A percentile compares a stretch with the other conserved stretches of the same genome.
Conservation (phyloP, 768 basidiomycete species). For the Auricularia auricula-judae region DNA sequence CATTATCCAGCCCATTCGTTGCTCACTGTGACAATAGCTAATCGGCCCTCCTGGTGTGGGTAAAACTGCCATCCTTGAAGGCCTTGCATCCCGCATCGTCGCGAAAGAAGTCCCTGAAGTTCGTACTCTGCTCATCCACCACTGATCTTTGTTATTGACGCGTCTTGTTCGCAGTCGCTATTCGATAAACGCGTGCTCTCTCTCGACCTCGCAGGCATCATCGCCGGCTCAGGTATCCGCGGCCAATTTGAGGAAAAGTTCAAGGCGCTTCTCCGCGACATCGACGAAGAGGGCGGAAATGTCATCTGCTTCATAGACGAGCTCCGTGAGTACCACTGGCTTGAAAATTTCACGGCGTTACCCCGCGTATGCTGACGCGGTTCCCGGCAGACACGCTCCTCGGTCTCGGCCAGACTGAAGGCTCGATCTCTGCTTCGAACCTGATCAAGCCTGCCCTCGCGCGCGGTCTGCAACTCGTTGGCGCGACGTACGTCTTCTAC, state of each 20-base stretch:
- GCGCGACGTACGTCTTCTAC: conserved; percentile 48
- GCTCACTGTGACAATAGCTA: conserved; percentile 29
- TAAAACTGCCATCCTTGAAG: conserved; percentile 88
- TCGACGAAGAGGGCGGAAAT: conserved; percentile 73
- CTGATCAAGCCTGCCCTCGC: conserved; percentile 92
- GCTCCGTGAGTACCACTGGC: conserved; percentile 52
- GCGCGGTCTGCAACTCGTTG: conserved; percentile 76
- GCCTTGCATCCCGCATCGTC: conserved; percentile 77
- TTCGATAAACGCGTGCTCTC: conserved; percentile 82
- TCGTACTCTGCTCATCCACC: conserved; percentile 7
- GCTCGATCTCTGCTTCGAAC: conserved; percentile 83
- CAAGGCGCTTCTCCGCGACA: conserved; percentile 80
- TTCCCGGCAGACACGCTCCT: conserved; percentile 52
- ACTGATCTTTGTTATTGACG: not conserved
- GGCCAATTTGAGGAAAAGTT: conserved; percentile 93
- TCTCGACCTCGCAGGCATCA: conserved; percentile 70
- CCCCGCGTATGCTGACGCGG: not conserved
- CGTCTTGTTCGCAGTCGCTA: conserved; percentile 43
- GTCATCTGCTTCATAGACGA: conserved; percentile 93
- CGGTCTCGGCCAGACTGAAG: conserved; percentile 85
- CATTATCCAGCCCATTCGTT: not conserved
- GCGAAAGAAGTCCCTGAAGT: conserved; percentile 89
- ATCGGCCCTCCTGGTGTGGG: conserved; percentile 86
- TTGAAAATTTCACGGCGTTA: not conserved
- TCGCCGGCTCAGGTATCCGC: conserved; percentile 85